phyloP scores from a whole-genome alignment of 768 basidiomycete species.

The Lactarius sanguifluus region DNA sequence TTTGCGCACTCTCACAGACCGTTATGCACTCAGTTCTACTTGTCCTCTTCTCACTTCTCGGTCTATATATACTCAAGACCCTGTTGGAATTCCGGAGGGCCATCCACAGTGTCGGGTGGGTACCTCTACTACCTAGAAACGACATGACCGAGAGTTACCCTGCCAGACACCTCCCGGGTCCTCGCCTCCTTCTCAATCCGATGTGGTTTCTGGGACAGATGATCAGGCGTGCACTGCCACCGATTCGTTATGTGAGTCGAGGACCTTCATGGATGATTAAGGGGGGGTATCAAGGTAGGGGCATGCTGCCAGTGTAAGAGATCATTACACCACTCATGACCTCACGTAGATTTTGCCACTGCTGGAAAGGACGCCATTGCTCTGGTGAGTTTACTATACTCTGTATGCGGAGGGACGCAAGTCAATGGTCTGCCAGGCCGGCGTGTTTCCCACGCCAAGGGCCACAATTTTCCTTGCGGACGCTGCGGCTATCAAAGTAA shows the following conservation, averaged over 20 bases:
- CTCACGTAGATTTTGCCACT: constrained; percentile 14
- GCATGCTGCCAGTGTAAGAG: not conserved
- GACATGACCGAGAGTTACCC: not conserved
- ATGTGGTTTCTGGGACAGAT: not conserved
- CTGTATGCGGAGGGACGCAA: not conserved
- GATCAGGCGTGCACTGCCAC: not conserved
- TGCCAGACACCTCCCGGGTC: constrained; percentile 1
- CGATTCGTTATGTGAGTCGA: not conserved
- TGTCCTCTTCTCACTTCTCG: not conserved
- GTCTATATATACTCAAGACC: not conserved
- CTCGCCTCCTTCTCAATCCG: not conserved
- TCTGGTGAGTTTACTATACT: not conserved
- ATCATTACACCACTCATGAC: not conserved
- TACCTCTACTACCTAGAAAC: not conserved
- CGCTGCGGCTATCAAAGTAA: constrained; percentile 21
- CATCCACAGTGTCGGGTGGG: not conserved
- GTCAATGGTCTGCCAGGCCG: constrained; percentile 1
- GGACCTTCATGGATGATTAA: not conserved
- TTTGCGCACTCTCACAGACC: not conserved
- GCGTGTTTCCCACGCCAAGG: constrained; percentile 4
- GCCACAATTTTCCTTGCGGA: constrained; percentile 19
- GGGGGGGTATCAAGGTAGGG: constrained; percentile 13
- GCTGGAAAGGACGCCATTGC: constrained; percentile 19
- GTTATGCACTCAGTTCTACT: not conserved
- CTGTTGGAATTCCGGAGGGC: not conserved